phyloP scores from a whole-genome alignment of 768 basidiomycete species.

The Hypholoma sublateritium region DNA sequence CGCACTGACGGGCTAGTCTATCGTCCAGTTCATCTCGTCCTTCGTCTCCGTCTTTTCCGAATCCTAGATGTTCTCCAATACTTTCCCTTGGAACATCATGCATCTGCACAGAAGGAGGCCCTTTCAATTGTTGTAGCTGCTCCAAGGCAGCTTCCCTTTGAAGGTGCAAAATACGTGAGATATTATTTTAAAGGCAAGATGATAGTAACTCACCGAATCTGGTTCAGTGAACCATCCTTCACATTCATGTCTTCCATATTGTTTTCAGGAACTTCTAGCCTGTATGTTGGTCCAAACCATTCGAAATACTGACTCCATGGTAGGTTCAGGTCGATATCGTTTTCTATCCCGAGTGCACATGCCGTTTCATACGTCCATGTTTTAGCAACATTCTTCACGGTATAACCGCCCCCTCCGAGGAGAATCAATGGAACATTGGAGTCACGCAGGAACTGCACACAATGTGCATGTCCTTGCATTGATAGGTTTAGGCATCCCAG shows the following conservation, averaged over 20 bases:
- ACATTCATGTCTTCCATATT: slow-evolving; percentile 96
- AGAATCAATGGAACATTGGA: slow-evolving; percentile 87
- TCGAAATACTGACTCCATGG: slow-evolving; percentile 93
- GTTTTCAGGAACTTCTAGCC: slow-evolving; percentile 85
- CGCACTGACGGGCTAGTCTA: slow-evolving; percentile 62
- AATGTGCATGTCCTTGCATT: slow-evolving; percentile 93
- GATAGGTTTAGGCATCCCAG: slow-evolving; percentile 94
- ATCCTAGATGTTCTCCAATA: slow-evolving; percentile 61
- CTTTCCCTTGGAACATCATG: slow-evolving; percentile 79
- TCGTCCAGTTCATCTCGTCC: slow-evolving; percentile 64
- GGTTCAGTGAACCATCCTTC: slow-evolving; percentile 76
- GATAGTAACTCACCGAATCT: slow-evolving; percentile 58
- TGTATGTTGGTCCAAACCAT: slow-evolving; percentile 95
- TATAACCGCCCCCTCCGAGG: slow-evolving; percentile 97
- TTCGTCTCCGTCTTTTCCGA: slow-evolving; percentile 47
- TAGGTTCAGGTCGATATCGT: slow-evolving; percentile 72
- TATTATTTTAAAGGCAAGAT: neutral
- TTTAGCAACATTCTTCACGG: slow-evolving; percentile 92
- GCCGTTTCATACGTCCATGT: slow-evolving; percentile 98
- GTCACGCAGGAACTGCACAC: slow-evolving; percentile 82
- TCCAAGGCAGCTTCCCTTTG: slow-evolving; percentile 36
- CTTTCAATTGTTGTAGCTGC: slow-evolving; percentile 46
- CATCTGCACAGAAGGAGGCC: slow-evolving; percentile 83
- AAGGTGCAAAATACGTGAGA: neutral
- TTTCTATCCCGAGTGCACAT: slow-evolving; percentile 82